Evolutionary conservation across 805 yeast species (phyloP), one percentile per base, ranked within the genome.

Genomic region (Pichia thaimueangensis): DNA sequence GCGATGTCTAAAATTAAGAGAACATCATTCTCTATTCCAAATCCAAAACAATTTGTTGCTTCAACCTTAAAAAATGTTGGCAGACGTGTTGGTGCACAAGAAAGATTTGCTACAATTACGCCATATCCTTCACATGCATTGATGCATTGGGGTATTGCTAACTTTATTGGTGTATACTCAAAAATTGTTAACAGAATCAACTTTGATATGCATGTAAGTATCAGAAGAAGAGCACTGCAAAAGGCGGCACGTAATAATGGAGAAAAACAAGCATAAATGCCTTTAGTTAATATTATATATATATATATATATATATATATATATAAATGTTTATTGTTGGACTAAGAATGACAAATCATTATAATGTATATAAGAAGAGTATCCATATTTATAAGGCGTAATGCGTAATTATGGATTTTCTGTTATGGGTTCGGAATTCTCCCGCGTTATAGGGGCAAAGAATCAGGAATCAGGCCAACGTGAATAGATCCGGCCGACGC

Each of bases 41-140:
- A 68, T 55, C 95, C 97, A 42, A 75, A 77, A 59, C 59, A 59
- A 21, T 93, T 93, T 63, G 98, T 93, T 33, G 60, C 67, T n/a
- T 65, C 93, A 16, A 73, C 86, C 6, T 72, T 93, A 55, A 65
- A 65, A 35, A 70, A 74, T 42, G 75, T 82, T 47, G 97, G 97
- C 20, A 81, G 86, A 58, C 78, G 95, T 53, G 78, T 80, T 37
- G 98, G 98, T 43, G 94, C 97, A 16, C 96, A 87, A 63, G 96
- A 86, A 49, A 77, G 95, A 55, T 86, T 61, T 54, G 94, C 80
- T 27, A 87, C 96, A 3, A 65, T 71, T 43, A 91, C 97, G 2
- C 98, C 98, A 27, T 93, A 71, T 72, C 88, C 95, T 86, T 64
- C 87, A 2, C 98, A 93, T 65, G 97, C 97, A 3, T 59, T 91